These are phyloP conservation scores for Aspergillus fumigatiaffinis DNA, from an alignment of 2,329 filamentous ascomycete genomes.

Conservation along the genomic window DNA sequence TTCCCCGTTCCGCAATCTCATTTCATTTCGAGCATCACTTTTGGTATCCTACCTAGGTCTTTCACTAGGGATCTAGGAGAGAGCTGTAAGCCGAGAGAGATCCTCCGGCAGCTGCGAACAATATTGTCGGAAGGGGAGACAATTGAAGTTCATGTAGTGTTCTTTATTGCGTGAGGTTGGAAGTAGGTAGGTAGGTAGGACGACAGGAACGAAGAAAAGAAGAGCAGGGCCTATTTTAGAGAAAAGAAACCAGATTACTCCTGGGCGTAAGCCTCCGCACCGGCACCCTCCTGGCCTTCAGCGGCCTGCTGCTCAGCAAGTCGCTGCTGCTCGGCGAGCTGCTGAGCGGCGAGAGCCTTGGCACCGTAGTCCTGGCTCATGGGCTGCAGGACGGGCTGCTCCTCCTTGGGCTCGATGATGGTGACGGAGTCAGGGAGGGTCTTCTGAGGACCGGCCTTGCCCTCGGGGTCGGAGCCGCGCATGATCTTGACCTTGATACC, in stretches of 20 bases:
- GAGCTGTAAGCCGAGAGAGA: neutral
- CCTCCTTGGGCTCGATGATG: slow-evolving; percentile 99
- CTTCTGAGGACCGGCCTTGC: slow-evolving; percentile 97
- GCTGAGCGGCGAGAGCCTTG: slow-evolving; percentile 69
- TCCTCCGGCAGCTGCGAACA: neutral
- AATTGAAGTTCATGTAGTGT: slow-evolving; percentile 29
- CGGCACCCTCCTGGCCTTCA: slow-evolving; percentile 40
- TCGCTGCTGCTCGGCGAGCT: slow-evolving; percentile 52
- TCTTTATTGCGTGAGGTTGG: slow-evolving; percentile 36
- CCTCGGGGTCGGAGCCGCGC: slow-evolving; percentile 98
- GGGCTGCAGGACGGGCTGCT: slow-evolving; percentile 90
- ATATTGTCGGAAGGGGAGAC: neutral
- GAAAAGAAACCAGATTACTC: slow-evolving; percentile 40
- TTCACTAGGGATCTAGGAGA: slow-evolving; percentile 9
- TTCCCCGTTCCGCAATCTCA: neutral
- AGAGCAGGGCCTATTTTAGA: slow-evolving; percentile 20
- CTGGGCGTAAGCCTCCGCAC: slow-evolving; percentile 43
- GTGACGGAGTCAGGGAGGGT: slow-evolving; percentile 96
- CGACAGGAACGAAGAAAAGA: slow-evolving; percentile 28
- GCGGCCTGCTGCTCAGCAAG: slow-evolving; percentile 55
- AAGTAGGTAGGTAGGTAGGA: slow-evolving; percentile 28
- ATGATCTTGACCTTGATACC: slow-evolving; percentile 99
- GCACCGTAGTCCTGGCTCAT: slow-evolving; percentile 98
- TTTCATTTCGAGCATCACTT: slow-evolving; percentile 2
- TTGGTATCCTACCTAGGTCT: slow-evolving; percentile 9